A percentile compares a stretch with the other conserved stretches of the same genome.
Conservation (phyloP, 164 flowering plant species). For the Saururus chinensis region DNA sequence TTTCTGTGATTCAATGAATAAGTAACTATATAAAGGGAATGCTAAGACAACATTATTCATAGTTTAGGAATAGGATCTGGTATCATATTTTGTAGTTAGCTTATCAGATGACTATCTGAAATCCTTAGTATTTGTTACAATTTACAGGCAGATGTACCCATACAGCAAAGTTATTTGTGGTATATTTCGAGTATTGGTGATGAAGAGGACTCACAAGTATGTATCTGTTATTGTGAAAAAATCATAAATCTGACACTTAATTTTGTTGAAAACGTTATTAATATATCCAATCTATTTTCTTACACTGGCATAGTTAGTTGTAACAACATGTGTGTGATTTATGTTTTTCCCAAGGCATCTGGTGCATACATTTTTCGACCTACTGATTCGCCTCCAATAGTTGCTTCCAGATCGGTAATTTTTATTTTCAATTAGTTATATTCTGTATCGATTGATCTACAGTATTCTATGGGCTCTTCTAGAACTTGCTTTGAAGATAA, state of each 20-base stretch:
- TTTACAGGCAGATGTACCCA: constrained; percentile 57
- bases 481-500: too few species aligned
- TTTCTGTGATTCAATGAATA: too few species aligned
- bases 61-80: too few species aligned
- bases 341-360: constrained; percentile 40
- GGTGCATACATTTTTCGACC: constrained; percentile 91
- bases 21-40: background rate
- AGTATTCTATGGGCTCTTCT: too few species aligned
- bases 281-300: too few species aligned
- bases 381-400: constrained; percentile 30
- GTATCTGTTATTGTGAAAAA: background rate
- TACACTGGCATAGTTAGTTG: too few species aligned
- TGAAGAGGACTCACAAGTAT: constrained; percentile 40
- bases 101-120: background rate
- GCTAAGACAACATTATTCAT: background rate
- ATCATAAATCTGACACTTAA: background rate
- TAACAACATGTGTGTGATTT: background rate
- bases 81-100: background rate
- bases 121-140: background rate
- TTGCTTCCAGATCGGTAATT: constrained; percentile 53
- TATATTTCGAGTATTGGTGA: constrained; percentile 57
- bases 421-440: background rate
- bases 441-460: too few species aligned
- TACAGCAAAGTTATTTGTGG: constrained; percentile 79
- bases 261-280: background rate